phyloP scores from a whole-genome alignment of 352 stramenopile species.

The Pythium dissotocum region DNA sequence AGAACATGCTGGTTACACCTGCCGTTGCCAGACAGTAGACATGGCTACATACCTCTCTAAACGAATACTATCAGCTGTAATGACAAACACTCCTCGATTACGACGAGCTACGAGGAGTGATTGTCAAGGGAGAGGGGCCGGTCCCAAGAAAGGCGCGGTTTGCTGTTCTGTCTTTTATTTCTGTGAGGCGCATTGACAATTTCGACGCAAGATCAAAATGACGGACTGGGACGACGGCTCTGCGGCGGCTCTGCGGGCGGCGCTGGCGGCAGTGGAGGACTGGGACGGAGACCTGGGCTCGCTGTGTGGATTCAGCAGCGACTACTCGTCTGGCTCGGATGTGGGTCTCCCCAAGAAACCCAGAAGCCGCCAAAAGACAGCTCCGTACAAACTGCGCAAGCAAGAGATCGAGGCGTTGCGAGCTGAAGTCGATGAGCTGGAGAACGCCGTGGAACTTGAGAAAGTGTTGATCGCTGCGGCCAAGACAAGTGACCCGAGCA shows the following conservation, averaged over 20 bases:
- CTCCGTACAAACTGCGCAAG: conserved; percentile 21
- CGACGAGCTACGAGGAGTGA: too few species aligned
- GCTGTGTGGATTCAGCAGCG: background rate
- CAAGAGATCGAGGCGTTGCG: conserved; percentile 6
- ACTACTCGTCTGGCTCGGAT: background rate
- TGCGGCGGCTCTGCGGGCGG: background rate
- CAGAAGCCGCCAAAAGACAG: background rate
- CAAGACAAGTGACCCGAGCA: conserved; percentile 11
- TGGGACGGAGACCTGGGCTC: background rate
- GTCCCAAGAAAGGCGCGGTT: too few species aligned
- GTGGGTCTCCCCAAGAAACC: background rate
- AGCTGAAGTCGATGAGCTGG: conserved; percentile 9
- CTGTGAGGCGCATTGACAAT: too few species aligned
- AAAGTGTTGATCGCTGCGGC: background rate
- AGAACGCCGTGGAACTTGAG: conserved; percentile 14
- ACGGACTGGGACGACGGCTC: background rate
- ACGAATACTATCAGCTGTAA: too few species aligned
- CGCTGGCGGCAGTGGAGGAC: background rate
- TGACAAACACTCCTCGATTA: too few species aligned
- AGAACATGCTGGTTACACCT: too few species aligned
- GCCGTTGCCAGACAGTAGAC: too few species aligned
- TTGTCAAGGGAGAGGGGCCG: too few species aligned
- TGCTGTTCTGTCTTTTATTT: too few species aligned
- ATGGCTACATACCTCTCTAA: too few species aligned
- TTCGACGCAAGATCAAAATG: too few species aligned